Evolutionary conservation across 768 basidiomycete genomes (phyloP).

Genomic region (Tephrocybe sp.): DNA sequence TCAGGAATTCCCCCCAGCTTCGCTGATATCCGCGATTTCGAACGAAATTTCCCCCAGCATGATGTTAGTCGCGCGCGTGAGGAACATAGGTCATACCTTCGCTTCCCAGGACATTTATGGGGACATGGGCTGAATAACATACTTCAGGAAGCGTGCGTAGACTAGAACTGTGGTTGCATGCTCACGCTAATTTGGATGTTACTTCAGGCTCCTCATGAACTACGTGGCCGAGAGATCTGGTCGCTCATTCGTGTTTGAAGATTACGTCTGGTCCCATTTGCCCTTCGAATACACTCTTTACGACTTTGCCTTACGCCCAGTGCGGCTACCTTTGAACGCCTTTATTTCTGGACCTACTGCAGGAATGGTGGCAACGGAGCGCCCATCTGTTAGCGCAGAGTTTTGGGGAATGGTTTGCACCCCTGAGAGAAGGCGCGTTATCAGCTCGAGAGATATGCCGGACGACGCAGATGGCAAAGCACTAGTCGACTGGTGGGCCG

Average conservation of each 20-base stretch:
- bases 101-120: slow-evolving; percentile 56
- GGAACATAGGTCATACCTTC: slow-evolving; percentile 32
- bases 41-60: slow-evolving; percentile 20
- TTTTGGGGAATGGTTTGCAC: slow-evolving; percentile 52
- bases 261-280: slow-evolving; percentile 56
- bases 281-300: slow-evolving; percentile 55
- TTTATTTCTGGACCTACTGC: slow-evolving; percentile 56
- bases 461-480: slow-evolving; percentile 34
- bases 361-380: slow-evolving; percentile 36
- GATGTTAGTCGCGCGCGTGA: slow-evolving; percentile 10
- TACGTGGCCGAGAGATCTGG: slow-evolving; percentile 49
- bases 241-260: slow-evolving; percentile 60
- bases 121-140: slow-evolving; percentile 62
- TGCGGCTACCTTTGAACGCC: slow-evolving; percentile 54
- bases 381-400: slow-evolving; percentile 42
- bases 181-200: neutral
- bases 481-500: slow-evolving; percentile 50
- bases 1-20: slow-evolving; percentile 23
- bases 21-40: slow-evolving; percentile 19
- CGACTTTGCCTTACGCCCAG: slow-evolving; percentile 48
- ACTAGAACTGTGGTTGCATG: neutral
- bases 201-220: slow-evolving; percentile 43
- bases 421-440: slow-evolving; percentile 25
- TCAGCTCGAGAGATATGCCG: slow-evolving; percentile 34
- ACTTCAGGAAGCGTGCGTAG: slow-evolving; percentile 52